Evolutionary conservation across 345 rosid species (phyloP).

Genomic region (Eucalyptus polyanthemos): DNA sequence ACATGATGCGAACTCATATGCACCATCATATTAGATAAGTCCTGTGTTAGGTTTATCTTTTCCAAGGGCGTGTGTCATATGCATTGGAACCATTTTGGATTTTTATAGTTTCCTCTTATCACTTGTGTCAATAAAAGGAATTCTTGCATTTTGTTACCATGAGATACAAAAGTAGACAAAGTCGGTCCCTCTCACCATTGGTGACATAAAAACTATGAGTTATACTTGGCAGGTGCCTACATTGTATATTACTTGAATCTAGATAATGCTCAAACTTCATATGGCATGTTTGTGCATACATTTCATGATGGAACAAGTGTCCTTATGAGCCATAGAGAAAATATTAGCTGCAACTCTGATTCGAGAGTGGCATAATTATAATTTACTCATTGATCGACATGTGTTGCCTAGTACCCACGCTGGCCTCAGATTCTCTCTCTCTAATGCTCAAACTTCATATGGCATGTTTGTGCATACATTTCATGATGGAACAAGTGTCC

Average conservation of each 20-base stretch:
- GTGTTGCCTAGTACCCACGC: rapidly evolving
- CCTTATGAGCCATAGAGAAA: neutral
- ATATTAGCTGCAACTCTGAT: no score
- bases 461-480: neutral
- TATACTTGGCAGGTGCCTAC: neutral
- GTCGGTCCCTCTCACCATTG: neutral
- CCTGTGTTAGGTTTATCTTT: neutral
- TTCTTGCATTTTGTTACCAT: neutral
- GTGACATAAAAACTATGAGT: neutral
- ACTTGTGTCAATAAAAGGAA: neutral
- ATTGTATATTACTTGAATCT: neutral
- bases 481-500: neutral
- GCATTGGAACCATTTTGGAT: neutral
- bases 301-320: neutral
- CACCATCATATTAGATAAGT: neutral
- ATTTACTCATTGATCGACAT: no score
- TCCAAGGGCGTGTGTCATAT: neutral
- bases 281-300: neutral
- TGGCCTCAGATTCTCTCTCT: no score
- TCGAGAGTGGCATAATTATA: no score
- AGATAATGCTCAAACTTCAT: neutral
- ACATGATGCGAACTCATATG: neutral
- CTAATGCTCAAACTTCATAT: neutral
- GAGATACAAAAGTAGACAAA: neutral
- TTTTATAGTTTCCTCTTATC: neutral